Conservation (phyloP, 1,284 basidiomycete genomes). For the Pseudozyma sp. region DNA sequence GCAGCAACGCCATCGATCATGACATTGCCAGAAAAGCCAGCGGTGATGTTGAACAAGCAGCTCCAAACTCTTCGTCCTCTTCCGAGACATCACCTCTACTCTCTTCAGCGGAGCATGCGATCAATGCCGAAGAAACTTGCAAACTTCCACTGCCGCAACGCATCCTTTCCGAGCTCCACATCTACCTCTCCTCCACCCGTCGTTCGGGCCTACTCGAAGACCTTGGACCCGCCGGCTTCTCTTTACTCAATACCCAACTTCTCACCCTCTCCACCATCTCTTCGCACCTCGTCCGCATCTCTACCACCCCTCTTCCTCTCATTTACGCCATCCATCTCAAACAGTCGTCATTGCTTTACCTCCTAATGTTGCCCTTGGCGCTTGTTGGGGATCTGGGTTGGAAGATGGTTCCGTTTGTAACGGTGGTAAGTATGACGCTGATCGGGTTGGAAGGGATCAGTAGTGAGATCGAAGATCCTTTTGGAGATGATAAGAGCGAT, state of each 20-base stretch:
- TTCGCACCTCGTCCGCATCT: conserved; percentile 81
- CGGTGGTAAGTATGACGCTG: conserved; percentile 81
- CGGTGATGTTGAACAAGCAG: conserved; percentile 4
- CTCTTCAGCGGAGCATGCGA: not conserved
- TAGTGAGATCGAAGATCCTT: conserved; percentile 88
- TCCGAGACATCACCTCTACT: conserved; percentile 13
- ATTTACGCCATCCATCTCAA: conserved; percentile 86
- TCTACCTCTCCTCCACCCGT: conserved; percentile 40
- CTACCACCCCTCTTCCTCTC: conserved; percentile 32
- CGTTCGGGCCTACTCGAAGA: conserved; percentile 40
- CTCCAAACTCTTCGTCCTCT: conserved; percentile 1
- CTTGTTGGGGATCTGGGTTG: conserved; percentile 35
- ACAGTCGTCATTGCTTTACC: conserved; percentile 75
- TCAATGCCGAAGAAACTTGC: not conserved
- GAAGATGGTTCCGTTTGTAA: conserved; percentile 82
- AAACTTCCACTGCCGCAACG: conserved; percentile 16
- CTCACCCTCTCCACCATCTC: conserved; percentile 83
- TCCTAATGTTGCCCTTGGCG: conserved; percentile 29
- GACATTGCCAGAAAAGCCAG: not conserved
- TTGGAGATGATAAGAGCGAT: conserved; percentile 64
- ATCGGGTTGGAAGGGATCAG: conserved; percentile 95
- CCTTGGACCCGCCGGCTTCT: conserved; percentile 47
- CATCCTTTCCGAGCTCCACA: conserved; percentile 37
- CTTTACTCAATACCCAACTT: conserved; percentile 33
- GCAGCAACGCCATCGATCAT: not conserved